phyloP scores from a whole-genome alignment of 352 stramenopile species.

The Pythium scleroteichum region DNA sequence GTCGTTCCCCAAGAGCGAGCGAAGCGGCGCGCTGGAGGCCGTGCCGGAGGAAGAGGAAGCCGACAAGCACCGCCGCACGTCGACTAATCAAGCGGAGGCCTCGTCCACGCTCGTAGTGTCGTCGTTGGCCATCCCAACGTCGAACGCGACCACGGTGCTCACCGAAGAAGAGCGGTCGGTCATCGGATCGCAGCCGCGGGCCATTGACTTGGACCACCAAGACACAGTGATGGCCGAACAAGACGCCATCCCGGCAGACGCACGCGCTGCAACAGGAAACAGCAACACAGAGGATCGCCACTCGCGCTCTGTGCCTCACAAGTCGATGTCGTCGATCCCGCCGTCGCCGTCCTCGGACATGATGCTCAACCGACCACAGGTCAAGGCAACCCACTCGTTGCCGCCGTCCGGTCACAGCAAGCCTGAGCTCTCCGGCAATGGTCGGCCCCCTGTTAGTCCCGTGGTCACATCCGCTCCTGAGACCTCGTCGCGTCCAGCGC shows the following conservation, averaged over 20 bases:
- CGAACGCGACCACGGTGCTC: constrained; percentile 32
- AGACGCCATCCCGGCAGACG: too few relatives aligned
- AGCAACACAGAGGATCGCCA: neutral
- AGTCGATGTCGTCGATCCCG: constrained; percentile 21
- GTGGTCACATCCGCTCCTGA: too few relatives aligned
- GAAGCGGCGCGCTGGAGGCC: constrained; percentile 20
- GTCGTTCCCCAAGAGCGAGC: constrained; percentile 24
- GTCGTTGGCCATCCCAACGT: constrained; percentile 24
- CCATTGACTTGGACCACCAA: neutral
- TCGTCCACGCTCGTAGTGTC: constrained; percentile 24
- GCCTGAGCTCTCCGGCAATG: neutral
- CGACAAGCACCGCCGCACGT: constrained; percentile 10
- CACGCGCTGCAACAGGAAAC: too few relatives aligned
- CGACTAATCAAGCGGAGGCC: constrained; percentile 8
- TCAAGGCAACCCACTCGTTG: constrained; percentile 22
- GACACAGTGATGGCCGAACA: neutral
- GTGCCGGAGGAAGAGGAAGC: constrained; percentile 27
- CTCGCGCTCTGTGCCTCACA: constrained; percentile 5
- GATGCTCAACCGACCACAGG: constrained; percentile 12
- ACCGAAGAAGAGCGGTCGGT: constrained; percentile 34
- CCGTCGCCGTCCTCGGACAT: constrained; percentile 21
- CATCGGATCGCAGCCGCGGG: constrained; percentile 16
- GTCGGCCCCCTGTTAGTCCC: neutral
- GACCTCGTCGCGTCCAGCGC: neutral
- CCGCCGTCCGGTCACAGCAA: constrained; percentile 6